Conservation (phyloP, 305 asterid genomes). For the Fraxinus dipetala region DNA sequence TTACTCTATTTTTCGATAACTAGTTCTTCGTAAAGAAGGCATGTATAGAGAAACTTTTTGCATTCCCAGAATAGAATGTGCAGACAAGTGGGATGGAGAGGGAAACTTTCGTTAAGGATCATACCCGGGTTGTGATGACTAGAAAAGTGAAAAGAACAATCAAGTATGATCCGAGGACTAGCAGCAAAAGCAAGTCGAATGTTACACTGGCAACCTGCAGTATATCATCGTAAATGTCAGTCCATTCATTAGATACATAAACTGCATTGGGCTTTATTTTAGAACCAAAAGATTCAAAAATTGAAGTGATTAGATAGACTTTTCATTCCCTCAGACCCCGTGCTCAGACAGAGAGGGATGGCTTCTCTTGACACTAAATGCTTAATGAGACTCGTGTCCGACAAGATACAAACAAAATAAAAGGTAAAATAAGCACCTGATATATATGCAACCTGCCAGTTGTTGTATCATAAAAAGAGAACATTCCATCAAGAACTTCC, state of each 20-base stretch:
- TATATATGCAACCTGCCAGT: conserved; percentile 73
- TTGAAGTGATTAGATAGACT: background rate
- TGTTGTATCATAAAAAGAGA: conserved; percentile 81
- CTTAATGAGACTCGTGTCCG: background rate
- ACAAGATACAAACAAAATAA: background rate
- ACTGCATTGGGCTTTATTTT: background rate
- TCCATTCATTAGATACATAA: background rate
- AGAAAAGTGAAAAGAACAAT: conserved; percentile 79
- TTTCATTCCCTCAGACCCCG: background rate
- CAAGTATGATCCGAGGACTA: conserved; percentile 84
- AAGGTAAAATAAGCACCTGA: conserved; percentile 51
- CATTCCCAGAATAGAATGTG: background rate
- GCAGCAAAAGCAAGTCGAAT: conserved; percentile 83
- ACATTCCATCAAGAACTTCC: conserved; percentile 73
- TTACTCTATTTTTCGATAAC: no score
- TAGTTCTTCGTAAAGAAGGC: background rate
- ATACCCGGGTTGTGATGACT: conserved; percentile 82
- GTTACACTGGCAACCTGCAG: conserved; percentile 96
- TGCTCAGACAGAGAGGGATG: background rate
- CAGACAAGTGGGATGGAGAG: background rate
- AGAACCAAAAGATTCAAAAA: background rate
- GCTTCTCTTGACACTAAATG: background rate
- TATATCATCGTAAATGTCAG: background rate
- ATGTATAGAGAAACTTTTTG: background rate
- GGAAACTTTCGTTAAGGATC: conserved; percentile 20